phyloP scores from a whole-genome alignment of 1,284 basidiomycete species.

The Mycosarcoma mackinlayi region DNA sequence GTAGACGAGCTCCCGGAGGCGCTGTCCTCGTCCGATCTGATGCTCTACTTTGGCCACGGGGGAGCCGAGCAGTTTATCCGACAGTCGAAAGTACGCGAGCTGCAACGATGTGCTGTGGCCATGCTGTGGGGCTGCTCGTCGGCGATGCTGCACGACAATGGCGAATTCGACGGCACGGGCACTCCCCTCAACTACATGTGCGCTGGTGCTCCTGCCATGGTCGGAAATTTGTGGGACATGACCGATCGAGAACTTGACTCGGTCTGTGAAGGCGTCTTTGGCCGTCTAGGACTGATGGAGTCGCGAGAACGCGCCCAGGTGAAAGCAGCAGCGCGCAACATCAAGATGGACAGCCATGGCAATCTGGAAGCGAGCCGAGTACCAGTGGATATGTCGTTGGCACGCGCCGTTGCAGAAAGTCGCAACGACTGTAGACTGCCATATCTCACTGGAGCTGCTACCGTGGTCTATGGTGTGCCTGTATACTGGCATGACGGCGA shows the following conservation, averaged over 20 bases:
- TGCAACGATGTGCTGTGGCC: conserved; percentile 85
- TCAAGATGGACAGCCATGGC: conserved; percentile 25
- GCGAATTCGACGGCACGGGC: conserved; percentile 89
- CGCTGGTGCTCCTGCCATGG: conserved; percentile 91
- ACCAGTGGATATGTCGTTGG: conserved; percentile 72
- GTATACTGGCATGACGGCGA: conserved; percentile 56
- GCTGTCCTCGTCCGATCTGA: conserved; percentile 53
- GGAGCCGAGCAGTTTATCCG: conserved; percentile 94
- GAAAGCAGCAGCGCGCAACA: conserved; percentile 22
- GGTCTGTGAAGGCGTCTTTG: conserved; percentile 85
- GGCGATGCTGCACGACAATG: conserved; percentile 85
- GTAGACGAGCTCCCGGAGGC: conserved; percentile 56
- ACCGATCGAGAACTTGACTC: conserved; percentile 97
- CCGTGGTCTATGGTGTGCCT: conserved; percentile 93
- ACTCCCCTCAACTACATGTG: conserved; percentile 94
- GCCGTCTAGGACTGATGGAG: conserved; percentile 75
- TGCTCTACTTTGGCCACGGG: conserved; percentile 90
- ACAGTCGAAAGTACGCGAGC: conserved; percentile 78
- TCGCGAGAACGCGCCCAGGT: conserved; percentile 47
- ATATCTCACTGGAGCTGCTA: conserved; percentile 94
- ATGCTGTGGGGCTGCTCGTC: conserved; percentile 99
- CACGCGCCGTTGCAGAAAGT: conserved; percentile 82
- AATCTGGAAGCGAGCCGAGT: conserved; percentile 25
- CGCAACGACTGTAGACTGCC: conserved; percentile 85
- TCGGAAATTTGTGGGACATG: conserved; percentile 97